These are phyloP conservation scores for Eimeria necatrix DNA, from an alignment of 169 alveolate species.

Conservation along the genomic window DNA sequence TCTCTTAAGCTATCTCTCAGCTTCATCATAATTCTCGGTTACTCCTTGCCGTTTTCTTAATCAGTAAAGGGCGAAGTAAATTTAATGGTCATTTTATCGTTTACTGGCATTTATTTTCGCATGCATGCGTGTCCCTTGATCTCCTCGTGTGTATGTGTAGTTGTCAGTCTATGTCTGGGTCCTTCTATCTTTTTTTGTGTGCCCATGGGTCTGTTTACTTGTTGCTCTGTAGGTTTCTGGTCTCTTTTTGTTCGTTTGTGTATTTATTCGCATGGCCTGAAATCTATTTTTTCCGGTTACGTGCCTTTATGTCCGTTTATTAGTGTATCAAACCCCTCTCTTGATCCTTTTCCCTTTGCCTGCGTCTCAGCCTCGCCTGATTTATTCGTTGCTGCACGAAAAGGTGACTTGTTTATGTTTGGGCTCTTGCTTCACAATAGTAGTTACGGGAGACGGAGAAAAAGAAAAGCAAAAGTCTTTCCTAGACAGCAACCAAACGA, in stretches of 20 bases:
- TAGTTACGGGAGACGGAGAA: constrained; percentile 72
- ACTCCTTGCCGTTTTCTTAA: too few relatives aligned
- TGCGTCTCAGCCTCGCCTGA: constrained; percentile 55
- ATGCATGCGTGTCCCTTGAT: too few relatives aligned
- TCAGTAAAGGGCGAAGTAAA: too few relatives aligned
- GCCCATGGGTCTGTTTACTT: background rate
- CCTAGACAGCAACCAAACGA: background rate
- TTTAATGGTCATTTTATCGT: too few relatives aligned
- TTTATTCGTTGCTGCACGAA: constrained; percentile 59
- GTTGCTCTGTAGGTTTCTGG: too few relatives aligned
- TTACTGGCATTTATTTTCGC: too few relatives aligned
- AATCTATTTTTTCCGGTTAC: background rate
- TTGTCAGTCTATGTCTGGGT: background rate
- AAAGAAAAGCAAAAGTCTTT: background rate
- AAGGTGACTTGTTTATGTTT: constrained; percentile 26
- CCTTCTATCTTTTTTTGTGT: background rate
- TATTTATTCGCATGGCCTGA: background rate
- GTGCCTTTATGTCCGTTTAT: background rate
- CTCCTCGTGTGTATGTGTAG: too few relatives aligned
- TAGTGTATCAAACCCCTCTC: background rate
- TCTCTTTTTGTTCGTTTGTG: background rate
- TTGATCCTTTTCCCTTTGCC: background rate
- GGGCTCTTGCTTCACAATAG: constrained; percentile 48
- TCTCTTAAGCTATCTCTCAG: too few relatives aligned
- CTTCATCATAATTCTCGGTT: too few relatives aligned